Conservation (phyloP, 768 basidiomycete species). For the Lyophyllum semitale region DNA sequence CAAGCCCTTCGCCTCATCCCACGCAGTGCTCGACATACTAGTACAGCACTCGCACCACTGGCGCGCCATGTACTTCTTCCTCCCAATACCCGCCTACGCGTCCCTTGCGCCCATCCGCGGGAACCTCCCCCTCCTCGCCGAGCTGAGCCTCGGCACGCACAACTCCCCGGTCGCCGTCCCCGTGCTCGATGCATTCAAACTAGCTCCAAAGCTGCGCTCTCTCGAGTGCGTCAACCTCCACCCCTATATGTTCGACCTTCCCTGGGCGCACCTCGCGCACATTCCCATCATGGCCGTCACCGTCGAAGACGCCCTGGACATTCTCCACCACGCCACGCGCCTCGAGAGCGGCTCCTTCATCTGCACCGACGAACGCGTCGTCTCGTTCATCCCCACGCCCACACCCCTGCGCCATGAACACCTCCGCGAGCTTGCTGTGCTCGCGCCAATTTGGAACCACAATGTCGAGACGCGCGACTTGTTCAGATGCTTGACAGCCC, state of each 20-base stretch:
- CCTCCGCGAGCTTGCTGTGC: conserved; percentile 36
- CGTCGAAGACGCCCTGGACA: conserved; percentile 16
- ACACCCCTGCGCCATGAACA: conserved; percentile 28
- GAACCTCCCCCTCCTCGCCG: conserved; percentile 18
- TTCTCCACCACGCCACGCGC: conserved; percentile 16
- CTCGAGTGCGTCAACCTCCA: conserved; percentile 24
- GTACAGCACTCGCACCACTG: conserved; percentile 21
- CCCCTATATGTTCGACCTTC: conserved; percentile 21
- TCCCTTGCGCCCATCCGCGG: conserved; percentile 19
- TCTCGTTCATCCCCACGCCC: conserved; percentile 2
- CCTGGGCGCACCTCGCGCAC: conserved; percentile 19
- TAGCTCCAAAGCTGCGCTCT: conserved; percentile 19
- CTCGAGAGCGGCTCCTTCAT: conserved; percentile 21
- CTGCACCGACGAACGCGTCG: conserved; percentile 9
- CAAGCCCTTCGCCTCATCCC: conserved; percentile 18
- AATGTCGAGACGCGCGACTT: conserved; percentile 33
- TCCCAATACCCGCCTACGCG: conserved; percentile 18
- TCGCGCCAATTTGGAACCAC: conserved; percentile 38
- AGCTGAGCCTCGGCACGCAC: conserved; percentile 22
- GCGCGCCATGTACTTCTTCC: conserved; percentile 22
- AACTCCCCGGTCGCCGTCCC: conserved; percentile 6
- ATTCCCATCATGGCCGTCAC: conserved; percentile 19
- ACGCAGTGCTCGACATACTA: conserved; percentile 22
- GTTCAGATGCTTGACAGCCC: conserved; percentile 36
- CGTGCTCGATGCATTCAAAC: conserved; percentile 18